Evolutionary conservation across 1,284 basidiomycete genomes (phyloP).

Genomic region (Apiotrichum montevideense): DNA sequence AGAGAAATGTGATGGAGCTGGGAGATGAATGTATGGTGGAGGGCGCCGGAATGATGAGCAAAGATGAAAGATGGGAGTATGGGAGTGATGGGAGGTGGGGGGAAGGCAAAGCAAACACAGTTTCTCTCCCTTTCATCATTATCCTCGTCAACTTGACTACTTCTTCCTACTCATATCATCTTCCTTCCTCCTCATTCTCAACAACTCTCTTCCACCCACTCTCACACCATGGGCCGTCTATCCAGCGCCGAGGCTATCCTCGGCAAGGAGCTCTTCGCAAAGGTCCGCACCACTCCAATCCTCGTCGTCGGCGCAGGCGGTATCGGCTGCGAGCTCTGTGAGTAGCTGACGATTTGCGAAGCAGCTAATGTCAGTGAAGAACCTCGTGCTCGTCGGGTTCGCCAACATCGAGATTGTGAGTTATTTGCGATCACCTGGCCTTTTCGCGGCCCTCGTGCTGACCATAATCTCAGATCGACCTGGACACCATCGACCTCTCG

Average conservation of each 20-base stretch:
- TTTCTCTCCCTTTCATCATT: no score
- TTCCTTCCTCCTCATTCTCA: not conserved
- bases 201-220: not conserved
- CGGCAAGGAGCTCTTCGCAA: constrained; percentile 58
- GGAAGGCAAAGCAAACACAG: no score
- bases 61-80: no score
- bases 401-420: constrained; percentile 69
- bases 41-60: no score
- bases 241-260: constrained; percentile 55
- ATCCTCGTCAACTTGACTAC: no score
- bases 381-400: constrained; percentile 88
- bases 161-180: not conserved
- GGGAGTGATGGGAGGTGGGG: no score
- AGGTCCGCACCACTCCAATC: constrained; percentile 58
- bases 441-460: not conserved
- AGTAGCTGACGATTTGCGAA: constrained; percentile 39
- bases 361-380: constrained; percentile 65
- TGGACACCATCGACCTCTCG: constrained; percentile 98
- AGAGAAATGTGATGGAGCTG: no score
- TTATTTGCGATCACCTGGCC: constrained; percentile 8
- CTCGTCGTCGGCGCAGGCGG: constrained; percentile 94
- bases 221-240: constrained; percentile 28
- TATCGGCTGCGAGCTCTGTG: constrained; percentile 92
- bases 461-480: constrained; percentile 60
- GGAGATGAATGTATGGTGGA: no score